Base-by-base conservation (phyloP, 2,329 filamentous ascomycete species). In the Hypoxylon sp. region DNA sequence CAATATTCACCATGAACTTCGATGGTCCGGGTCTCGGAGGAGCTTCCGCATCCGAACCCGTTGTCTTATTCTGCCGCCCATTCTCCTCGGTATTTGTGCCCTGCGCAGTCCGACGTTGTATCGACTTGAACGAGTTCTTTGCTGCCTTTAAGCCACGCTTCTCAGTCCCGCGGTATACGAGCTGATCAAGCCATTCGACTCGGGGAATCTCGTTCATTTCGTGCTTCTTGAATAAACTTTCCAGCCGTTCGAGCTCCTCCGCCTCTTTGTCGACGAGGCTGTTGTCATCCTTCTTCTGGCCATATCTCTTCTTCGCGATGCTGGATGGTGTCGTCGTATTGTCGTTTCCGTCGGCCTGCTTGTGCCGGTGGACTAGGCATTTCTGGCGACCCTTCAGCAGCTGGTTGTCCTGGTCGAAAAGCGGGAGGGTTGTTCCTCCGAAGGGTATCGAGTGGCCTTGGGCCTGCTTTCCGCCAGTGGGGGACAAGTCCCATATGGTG, bases 121-220 rank as follows among this genome's bases (percentile, higher is more conserved):
- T 77, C 54, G 82, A 81, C 71, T 85, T 89, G 67, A 85, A 79
- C 1, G 86, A 86, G 35, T 84, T 82, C 66, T 82, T 84, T 29
- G 89, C 86, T 9, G 85, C 84, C 67, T 87, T 82, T 2, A 86
- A 72, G 18, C 88, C 85, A 55, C 87, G 82, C 75, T 90, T 95
- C 77, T 97, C 94, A 58, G 96, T 88, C 48, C 89, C 89, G 35
- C 94, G 88, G 72, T 96, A 99, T 2, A 97, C 93, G 67, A 98
- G 83, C 69, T 95, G 91, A 73, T 99, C 95, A 38, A 99, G 83
- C 96, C 95, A 99, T 68, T 96, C 91, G 43, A 97, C 90, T 13
- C 92, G 86, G 0, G 91, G 88, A 21, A 99, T 94, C 72, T 99
- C 95, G 15, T 92, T 93, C 89, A 97, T 96, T 72, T 99, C 96